A percentile compares a stretch with the other conserved stretches of the same genome.
Conservation (phyloP, 371 early-diverging fungal species). For the Chytridium lagenaria region DNA sequence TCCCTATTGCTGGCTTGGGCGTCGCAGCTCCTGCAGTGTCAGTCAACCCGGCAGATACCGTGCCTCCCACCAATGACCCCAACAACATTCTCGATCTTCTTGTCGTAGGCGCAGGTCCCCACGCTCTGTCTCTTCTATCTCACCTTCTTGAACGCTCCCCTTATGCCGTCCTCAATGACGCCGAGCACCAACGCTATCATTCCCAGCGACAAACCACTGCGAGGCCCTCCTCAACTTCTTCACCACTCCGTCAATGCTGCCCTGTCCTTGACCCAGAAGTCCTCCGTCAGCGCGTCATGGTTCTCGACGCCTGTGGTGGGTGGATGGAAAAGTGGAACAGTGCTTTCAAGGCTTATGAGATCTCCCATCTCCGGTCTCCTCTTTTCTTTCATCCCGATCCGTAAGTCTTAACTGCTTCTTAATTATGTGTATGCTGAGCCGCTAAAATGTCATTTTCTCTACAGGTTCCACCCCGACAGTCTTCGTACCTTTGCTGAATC, state of each 20-base stretch:
- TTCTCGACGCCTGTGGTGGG: constrained; percentile 19
- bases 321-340: constrained; percentile 36
- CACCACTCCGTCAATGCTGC: neutral
- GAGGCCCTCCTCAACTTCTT: neutral
- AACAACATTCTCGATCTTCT: constrained; percentile 37
- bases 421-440: too few species aligned
- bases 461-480: constrained; percentile 24
- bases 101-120: constrained; percentile 37
- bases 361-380: constrained; percentile 23
- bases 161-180: constrained; percentile 19
- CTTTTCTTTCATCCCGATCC: constrained; percentile 36
- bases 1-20: too few species aligned
- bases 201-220: neutral
- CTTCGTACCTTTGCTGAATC: constrained; percentile 27
- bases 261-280: neutral
- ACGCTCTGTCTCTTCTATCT: constrained; percentile 29
- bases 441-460: too few species aligned
- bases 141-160: constrained; percentile 33
- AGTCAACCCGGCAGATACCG: too few species aligned
- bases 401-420: too few species aligned
- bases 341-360: constrained; percentile 20
- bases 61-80: too few species aligned
- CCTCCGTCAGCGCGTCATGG: constrained; percentile 14
- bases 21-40: too few species aligned
- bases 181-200: constrained; percentile 18